Evolutionary conservation across 2,329 filamentous ascomycete genomes (phyloP), one percentile per base, ranked within the genome.

Genomic region (Penicillium vulpinum): DNA sequence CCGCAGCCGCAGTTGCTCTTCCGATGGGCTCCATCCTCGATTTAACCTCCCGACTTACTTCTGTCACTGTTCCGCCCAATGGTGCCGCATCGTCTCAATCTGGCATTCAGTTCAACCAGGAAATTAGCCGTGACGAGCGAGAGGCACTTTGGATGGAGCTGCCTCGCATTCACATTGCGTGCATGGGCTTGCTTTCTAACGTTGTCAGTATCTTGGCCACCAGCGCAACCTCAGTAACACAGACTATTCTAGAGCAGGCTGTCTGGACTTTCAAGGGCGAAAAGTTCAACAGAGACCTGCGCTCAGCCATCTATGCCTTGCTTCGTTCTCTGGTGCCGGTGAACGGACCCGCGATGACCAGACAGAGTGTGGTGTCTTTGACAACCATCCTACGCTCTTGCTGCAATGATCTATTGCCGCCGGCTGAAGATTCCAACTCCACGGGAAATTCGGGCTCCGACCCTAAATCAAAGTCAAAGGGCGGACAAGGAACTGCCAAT

Each of bases 101-200:
- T 21, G 77, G 77, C 63, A 77, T 85, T n/a, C 84, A 87, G 58
- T 80, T 87, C 57, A 92, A 92, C 64, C 80, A 86, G 8, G 88
- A 90, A 60, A 85, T 94, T 60, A 83, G 86, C 31, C 85, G 88
- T 59, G 90, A 95, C 48, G 93, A 97, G 74, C 88, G 88, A 59
- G 91, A 96, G 51, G 85, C 87, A 43, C 80, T 97, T 4, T 92
- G 89, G 84, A 78, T 83, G 45, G 79, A 85, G 18, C 80, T 97
- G 11, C 90, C 92, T 5, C 80, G 83, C 10, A 83, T 97, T 38
- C 91, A 97, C 67, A 75, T 86, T 15, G 85, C 88, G 15, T 83
- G 85, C n/a, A 76, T 96, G 52, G 74, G 83, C 22, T 74, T 96
- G 1, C 75, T 90, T 22, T 72, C 80, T 9, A 74, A 78, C 11